Base-by-base conservation (phyloP, 2,329 filamentous ascomycete genomes). In the Decorospora gaudefroyi region DNA sequence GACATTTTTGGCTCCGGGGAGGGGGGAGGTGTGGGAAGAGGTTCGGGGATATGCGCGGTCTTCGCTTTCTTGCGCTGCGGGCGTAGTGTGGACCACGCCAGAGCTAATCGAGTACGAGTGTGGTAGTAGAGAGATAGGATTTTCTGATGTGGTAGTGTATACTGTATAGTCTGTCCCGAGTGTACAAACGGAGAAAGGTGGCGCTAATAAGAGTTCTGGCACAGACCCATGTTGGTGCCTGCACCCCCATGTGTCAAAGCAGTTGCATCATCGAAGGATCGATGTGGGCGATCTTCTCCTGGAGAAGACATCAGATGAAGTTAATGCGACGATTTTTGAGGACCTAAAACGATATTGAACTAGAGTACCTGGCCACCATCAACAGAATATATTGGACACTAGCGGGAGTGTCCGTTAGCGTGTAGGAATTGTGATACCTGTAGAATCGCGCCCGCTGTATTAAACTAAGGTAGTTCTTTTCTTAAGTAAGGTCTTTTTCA, bases 251-350 rank as follows among this genome's bases (percentile, higher is more conserved):
- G 15, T 35, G 30, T 22, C 21, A 34, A 12, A 28, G 31, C 21
- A 41, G 22, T 34, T 49, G 35, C 41, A 54, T 46, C 38, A 54
- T 46, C 25, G 51, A 46, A 39, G 35, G 28, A 36, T 36, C 21
- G 23, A 28, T n/a, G 42, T 53, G 43, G 47, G 39, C 47, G 47
- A 50, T 17, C 29, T 43, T 37, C 32, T 41, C 36, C 8, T 22
- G 23, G 10, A 26, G 27, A 10, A 15, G 15, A 29, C 30, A 13
- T 15, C n/a, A 29, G 37, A 15, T 40, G 17, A 13, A 30, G 16
- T 30, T n/a, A n/a, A 46, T 42, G 56, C 33, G 42, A 49, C 28
- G 19, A 19, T 17, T 13, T 21, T 21, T 17, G 22, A 19, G 22
- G 19, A 18, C 46, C 48, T 51, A 42, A 46, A n/a, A n/a, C n/a